These are phyloP conservation scores for Cupressus sempervirens DNA, from an alignment of 75 land plant genomes.

Conservation along the genomic window DNA sequence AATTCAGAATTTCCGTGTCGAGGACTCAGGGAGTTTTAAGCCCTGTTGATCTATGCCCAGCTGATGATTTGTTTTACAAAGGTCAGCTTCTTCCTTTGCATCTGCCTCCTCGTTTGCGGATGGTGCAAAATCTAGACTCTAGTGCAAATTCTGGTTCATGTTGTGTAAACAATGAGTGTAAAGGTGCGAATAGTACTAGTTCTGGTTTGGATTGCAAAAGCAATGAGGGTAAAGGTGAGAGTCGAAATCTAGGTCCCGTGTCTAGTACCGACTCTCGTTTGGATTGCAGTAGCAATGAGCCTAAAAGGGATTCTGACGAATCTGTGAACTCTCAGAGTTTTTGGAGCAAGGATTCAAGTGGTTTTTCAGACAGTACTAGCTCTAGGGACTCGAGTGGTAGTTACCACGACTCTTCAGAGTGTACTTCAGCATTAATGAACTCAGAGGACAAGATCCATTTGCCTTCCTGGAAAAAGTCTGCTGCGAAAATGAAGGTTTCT, in stretches of 20 bases:
- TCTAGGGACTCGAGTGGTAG: constrained; percentile 16
- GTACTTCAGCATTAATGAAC: not conserved
- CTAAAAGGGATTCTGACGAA: not conserved
- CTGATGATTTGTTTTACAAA: constrained; percentile 66
- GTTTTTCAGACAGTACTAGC: constrained; percentile 5
- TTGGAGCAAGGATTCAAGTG: constrained; percentile 7
- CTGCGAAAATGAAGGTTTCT: constrained; percentile 7
- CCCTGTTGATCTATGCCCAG: constrained; percentile 33
- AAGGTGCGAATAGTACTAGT: not conserved
- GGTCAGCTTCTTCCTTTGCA: constrained; percentile 61
- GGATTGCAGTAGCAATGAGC: not conserved
- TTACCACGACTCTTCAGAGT: constrained; percentile 9
- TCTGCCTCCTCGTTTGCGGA: constrained; percentile 43
- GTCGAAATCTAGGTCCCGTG: not conserved
- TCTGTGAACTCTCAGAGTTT: not conserved
- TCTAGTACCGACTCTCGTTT: not conserved
- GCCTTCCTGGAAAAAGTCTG: constrained; percentile 3
- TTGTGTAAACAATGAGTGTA: not conserved
- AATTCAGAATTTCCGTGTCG: constrained; percentile 52
- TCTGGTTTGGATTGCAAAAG: not conserved
- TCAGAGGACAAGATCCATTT: constrained; percentile 2
- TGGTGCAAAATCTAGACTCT: constrained; percentile 31
- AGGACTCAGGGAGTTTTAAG: constrained; percentile 16
- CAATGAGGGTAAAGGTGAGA: not conserved
- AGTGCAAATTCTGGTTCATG: not conserved